Conservation (phyloP, 192 early-diverging fungal genomes). For the Linnemannia elongata region DNA sequence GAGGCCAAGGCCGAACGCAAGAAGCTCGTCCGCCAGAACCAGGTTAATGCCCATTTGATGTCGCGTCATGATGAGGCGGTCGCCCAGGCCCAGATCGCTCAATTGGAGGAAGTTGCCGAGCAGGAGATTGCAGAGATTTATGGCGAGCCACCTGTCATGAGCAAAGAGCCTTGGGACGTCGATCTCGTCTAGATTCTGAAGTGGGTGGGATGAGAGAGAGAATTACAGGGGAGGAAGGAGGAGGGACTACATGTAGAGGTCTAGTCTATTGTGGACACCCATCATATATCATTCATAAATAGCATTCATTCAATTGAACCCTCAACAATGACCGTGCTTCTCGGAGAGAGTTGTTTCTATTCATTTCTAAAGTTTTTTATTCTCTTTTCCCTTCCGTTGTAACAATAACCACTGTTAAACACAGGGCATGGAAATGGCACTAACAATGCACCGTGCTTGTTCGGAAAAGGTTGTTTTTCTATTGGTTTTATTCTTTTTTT, state of each 20-base stretch:
- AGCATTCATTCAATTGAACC: too few species aligned
- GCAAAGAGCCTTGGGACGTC: slow-evolving; percentile 53
- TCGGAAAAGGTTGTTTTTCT: not conserved
- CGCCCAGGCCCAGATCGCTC: slow-evolving; percentile 44
- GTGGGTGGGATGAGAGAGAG: not conserved
- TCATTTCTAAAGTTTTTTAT: not conserved
- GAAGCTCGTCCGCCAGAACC: slow-evolving; percentile 44
- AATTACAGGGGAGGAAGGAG: not conserved
- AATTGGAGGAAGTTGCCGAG: slow-evolving; percentile 54
- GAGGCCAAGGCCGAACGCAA: slow-evolving; percentile 54
- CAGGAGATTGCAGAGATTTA: slow-evolving; percentile 55
- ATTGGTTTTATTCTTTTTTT: not conserved
- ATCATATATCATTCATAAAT: not conserved
- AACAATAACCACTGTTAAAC: not conserved
- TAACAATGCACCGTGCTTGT: not conserved
- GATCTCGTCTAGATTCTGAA: slow-evolving; percentile 25
- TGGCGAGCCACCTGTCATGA: slow-evolving; percentile 43
- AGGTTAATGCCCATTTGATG: slow-evolving; percentile 47
- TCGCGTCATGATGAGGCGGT: slow-evolving; percentile 54
- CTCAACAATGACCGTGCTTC: too few species aligned
- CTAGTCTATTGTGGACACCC: too few species aligned
- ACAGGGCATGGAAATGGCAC: not conserved
- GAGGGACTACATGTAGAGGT: not conserved
- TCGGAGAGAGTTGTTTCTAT: too few species aligned
- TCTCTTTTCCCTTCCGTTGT: not conserved